These are phyloP conservation scores for Ceratobasidium sp. DNA, from an alignment of 1,284 basidiomycete species.

Conservation along the genomic window DNA sequence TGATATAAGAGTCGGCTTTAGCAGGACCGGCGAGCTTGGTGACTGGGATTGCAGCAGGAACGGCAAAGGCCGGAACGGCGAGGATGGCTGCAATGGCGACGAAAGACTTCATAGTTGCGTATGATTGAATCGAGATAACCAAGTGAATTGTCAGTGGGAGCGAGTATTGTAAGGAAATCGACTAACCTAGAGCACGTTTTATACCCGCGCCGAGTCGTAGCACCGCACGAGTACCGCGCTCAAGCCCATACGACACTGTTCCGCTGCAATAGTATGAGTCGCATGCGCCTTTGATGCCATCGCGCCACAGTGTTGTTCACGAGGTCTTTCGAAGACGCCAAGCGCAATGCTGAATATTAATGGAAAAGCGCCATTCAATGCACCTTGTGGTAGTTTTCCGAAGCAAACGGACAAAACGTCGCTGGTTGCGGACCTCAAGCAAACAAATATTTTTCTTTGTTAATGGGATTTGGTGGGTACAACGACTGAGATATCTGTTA, in stretches of 20 bases:
- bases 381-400: neutral
- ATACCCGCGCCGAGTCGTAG: neutral
- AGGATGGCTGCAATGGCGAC: slow-evolving; percentile 28
- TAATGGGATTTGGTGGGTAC: neutral
- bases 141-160: neutral
- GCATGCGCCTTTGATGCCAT: neutral
- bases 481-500: neutral
- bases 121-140: neutral
- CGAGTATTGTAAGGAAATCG: slow-evolving; percentile 18
- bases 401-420: neutral
- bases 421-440: neutral
- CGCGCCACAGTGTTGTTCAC: neutral
- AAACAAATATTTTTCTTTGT: too few relatives aligned
- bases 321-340: neutral
- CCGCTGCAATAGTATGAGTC: neutral
- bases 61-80: slow-evolving; percentile 39
- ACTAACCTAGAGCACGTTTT: neutral
- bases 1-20: slow-evolving; percentile 45
- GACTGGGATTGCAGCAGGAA: slow-evolving; percentile 38
- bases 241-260: neutral
- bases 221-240: neutral
- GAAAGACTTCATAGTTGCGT: slow-evolving; percentile 29
- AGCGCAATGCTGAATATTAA: neutral
- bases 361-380: neutral
- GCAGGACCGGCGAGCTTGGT: slow-evolving; percentile 35